phyloP scores from a whole-genome alignment of 2,329 filamentous ascomycete genomes.

The Pyrenochaeta sp. region DNA sequence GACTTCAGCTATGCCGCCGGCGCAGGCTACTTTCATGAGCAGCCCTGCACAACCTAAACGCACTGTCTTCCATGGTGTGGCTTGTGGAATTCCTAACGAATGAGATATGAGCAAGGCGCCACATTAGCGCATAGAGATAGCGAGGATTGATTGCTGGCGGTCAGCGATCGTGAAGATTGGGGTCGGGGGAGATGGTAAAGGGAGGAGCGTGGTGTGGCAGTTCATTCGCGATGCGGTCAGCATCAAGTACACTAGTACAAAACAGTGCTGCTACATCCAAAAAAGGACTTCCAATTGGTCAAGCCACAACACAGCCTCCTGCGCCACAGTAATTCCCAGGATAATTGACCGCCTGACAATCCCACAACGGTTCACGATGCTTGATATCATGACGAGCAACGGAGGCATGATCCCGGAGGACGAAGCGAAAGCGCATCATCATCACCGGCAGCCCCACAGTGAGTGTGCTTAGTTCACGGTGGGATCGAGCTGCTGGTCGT shows the following conservation, averaged over 20 bases:
- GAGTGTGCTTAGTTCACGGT: background rate
- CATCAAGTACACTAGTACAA: background rate
- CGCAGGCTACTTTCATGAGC: background rate
- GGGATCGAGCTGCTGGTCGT: background rate
- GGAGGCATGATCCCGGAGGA: background rate
- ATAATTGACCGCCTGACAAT: conserved; percentile 9
- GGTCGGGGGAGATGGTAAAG: background rate
- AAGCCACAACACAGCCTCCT: background rate
- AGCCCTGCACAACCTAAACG: background rate
- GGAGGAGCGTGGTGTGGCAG: conserved; percentile 2
- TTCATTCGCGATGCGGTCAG: conserved; percentile 3
- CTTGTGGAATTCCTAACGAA: background rate
- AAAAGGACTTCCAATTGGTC: background rate
- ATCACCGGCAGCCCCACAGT: background rate
- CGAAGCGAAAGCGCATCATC: background rate
- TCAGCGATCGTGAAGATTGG: conserved; percentile 2
- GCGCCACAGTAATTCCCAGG: background rate
- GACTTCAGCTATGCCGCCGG: conserved; percentile 1
- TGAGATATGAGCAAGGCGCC: background rate
- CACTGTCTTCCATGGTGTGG: background rate
- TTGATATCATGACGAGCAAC: conserved; percentile 6
- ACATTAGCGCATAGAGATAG: background rate
- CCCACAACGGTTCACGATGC: background rate
- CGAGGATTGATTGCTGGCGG: background rate
- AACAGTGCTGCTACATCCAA: background rate